Evolutionary conservation across 2,329 filamentous ascomycete species (phyloP).

Genomic region (Cryoendolithus antarcticus): DNA sequence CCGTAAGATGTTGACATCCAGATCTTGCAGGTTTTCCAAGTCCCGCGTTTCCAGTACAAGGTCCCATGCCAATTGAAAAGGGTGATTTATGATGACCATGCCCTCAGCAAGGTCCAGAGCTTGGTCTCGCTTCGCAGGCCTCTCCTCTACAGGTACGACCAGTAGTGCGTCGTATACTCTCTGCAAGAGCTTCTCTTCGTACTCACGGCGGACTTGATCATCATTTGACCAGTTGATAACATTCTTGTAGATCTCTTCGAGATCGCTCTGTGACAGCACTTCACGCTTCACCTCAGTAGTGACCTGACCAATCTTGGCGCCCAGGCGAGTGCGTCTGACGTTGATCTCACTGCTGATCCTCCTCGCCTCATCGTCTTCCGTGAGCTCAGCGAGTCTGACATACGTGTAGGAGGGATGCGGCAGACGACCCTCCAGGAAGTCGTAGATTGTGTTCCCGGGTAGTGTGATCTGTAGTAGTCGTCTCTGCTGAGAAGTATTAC

Average conservation of each 20-base stretch:
- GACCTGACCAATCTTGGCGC: constrained; percentile 71
- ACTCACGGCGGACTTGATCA: constrained; percentile 68
- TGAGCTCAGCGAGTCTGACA: constrained; percentile 66
- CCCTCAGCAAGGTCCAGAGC: constrained; percentile 69
- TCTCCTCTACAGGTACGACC: constrained; percentile 54
- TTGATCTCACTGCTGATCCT: constrained; percentile 82
- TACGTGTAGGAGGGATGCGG: constrained; percentile 71
- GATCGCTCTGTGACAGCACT: constrained; percentile 58
- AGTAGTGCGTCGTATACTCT: constrained; percentile 68
- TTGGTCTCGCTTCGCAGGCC: constrained; percentile 56
- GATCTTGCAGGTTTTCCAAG: constrained; percentile 55
- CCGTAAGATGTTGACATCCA: constrained; percentile 65
- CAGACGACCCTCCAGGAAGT: constrained; percentile 69
- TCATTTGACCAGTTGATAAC: constrained; percentile 85
- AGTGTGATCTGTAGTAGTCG: constrained; percentile 64
- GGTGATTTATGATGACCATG: constrained; percentile 94
- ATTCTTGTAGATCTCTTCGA: constrained; percentile 70
- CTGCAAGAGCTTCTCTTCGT: constrained; percentile 80
- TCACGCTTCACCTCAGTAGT: constrained; percentile 80
- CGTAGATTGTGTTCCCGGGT: constrained; percentile 69
- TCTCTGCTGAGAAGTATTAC: constrained; percentile 61
- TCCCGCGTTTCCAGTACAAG: constrained; percentile 85
- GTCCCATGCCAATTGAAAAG: constrained; percentile 81
- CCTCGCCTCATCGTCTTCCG: constrained; percentile 77
- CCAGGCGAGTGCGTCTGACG: constrained; percentile 75